Evolutionary conservation across 129 eudicot species (phyloP).

Genomic region (Smallanthus sonchifolius): DNA sequence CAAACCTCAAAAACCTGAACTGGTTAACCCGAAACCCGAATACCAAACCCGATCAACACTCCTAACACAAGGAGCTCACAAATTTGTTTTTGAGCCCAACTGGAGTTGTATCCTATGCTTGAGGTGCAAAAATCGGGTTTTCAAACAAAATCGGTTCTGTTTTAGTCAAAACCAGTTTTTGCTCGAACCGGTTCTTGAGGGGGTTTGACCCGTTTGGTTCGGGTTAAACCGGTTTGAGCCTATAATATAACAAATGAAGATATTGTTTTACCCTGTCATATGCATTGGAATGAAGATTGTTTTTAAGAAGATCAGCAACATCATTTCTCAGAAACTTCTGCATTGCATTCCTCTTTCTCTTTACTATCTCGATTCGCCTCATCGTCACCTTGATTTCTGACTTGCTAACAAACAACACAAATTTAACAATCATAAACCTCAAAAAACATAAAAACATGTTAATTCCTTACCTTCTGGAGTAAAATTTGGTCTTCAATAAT

Average conservation of each 20-base stretch:
- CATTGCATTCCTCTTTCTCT: slow-evolving; percentile 70
- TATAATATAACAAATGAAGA: neutral
- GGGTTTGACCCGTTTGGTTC: no score
- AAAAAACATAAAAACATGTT: neutral
- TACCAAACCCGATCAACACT: no score
- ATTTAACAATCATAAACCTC: neutral
- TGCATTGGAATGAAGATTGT: slow-evolving; percentile 54
- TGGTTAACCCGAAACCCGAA: no score
- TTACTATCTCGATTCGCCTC: slow-evolving; percentile 50
- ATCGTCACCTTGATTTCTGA: slow-evolving; percentile 44
- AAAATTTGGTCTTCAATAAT: slow-evolving; percentile 63
- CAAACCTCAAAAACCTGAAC: no score
- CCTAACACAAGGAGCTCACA: no score
- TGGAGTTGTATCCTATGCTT: no score
- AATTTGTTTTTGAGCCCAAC: no score
- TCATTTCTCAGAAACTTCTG: slow-evolving; percentile 72
- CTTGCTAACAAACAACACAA: slow-evolving; percentile 44
- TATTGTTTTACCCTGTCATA: slow-evolving; percentile 61
- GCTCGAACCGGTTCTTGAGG: no score
- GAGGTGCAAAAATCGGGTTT: no score
- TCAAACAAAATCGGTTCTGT: no score
- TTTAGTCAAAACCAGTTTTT: no score
- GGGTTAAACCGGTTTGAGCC: no score
- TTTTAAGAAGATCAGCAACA: slow-evolving; percentile 70
- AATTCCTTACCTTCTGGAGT: slow-evolving; percentile 44